A percentile compares a stretch with the other conserved stretches of the same genome.
phyloP scores from a whole-genome alignment of 176 grass and related monocot genomes.

The Musa itinerans region DNA sequence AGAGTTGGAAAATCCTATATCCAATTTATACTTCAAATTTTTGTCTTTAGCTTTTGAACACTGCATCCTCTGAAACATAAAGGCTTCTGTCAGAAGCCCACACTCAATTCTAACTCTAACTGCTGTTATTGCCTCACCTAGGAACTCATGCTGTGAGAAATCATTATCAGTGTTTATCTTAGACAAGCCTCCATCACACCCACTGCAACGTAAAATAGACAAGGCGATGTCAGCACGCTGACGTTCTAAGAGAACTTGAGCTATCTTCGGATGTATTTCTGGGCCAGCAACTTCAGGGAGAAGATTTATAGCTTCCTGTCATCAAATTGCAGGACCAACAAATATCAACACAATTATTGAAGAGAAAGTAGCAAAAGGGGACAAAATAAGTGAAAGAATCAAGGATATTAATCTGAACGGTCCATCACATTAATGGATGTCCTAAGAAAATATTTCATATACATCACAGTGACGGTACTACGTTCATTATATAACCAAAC shows the following conservation, averaged over 20 bases:
- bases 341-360: neutral
- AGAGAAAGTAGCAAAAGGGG: neutral
- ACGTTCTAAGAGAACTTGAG: constrained; percentile 81
- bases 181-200: constrained; percentile 38
- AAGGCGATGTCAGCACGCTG: constrained; percentile 65
- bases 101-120: constrained; percentile 78
- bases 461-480: neutral
- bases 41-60: constrained; percentile 61
- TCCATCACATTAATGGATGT: neutral
- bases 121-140: constrained; percentile 62
- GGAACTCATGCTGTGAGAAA: constrained; percentile 25
- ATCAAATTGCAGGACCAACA: neutral
- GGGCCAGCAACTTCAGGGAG: constrained; percentile 64
- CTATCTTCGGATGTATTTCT: constrained; percentile 83
- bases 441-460: neutral
- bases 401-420: neutral
- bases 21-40: constrained; percentile 20
- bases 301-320: constrained; percentile 66
- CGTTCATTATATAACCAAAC: no score
- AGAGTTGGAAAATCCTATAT: constrained; percentile 18
- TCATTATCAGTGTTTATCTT: constrained; percentile 34
- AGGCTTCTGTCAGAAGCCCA: constrained; percentile 81
- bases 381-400: neutral
- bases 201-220: constrained; percentile 53
- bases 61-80: constrained; percentile 67